Conservation (phyloP, 2,329 filamentous ascomycete species). For the Acrodontium crateriforme region DNA sequence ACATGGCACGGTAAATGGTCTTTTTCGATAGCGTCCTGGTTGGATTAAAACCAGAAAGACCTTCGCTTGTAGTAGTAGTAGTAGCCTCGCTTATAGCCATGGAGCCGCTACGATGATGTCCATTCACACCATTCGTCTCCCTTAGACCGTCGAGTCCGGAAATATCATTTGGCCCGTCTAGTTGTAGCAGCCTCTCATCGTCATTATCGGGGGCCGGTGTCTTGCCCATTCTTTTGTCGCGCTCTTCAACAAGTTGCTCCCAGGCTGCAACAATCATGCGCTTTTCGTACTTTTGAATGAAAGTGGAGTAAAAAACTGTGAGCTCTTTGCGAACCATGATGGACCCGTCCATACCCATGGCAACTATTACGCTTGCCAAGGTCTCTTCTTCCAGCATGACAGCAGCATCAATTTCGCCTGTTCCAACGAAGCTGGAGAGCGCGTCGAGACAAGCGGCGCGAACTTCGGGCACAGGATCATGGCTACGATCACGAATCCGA, state of each 20-base stretch:
- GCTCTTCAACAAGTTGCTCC: slow-evolving; percentile 75
- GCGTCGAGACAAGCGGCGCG: slow-evolving; percentile 87
- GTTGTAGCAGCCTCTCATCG: no score
- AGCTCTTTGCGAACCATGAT: slow-evolving; percentile 89
- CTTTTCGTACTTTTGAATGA: slow-evolving; percentile 77
- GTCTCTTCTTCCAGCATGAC: slow-evolving; percentile 51
- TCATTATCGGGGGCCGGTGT: slow-evolving; percentile 3
- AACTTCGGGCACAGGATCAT: slow-evolving; percentile 83
- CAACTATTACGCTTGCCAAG: slow-evolving; percentile 74
- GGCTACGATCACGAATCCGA: slow-evolving; percentile 64
- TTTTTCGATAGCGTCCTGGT: slow-evolving; percentile 54
- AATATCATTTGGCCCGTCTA: no score
- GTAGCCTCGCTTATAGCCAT: not conserved
- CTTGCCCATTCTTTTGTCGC: slow-evolving; percentile 16
- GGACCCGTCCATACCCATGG: slow-evolving; percentile 88
- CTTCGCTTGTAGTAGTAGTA: not conserved
- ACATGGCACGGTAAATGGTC: slow-evolving; percentile 83
- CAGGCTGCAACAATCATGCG: slow-evolving; percentile 87
- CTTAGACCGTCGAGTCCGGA: no score
- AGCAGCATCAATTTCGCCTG: slow-evolving; percentile 32
- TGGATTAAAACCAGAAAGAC: slow-evolving; percentile 8
- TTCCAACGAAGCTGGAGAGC: slow-evolving; percentile 85
- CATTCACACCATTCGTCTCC: not conserved
- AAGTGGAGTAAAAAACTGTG: slow-evolving; percentile 83
- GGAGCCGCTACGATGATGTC: not conserved